Conservation (phyloP, 108 stramenopile genomes). For the Nannochloropsis oceanica region DNA sequence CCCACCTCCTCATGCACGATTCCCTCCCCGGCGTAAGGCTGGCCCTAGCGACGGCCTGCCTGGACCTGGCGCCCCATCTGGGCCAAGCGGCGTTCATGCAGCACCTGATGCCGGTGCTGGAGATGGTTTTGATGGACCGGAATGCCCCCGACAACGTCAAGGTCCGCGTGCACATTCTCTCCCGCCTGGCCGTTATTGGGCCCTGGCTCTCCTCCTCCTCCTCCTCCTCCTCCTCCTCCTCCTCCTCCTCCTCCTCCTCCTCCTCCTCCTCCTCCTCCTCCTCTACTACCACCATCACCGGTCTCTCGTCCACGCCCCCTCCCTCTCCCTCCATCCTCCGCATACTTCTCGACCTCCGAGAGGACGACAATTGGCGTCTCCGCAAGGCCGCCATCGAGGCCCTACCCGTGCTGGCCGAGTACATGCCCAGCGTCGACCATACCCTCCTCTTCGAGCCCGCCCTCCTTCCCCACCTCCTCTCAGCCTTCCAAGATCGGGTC, state of each 20-base stretch:
- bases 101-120: neutral
- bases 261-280: neutral
- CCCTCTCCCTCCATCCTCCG: neutral
- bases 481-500: neutral
- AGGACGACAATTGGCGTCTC: neutral
- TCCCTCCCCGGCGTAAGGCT: neutral
- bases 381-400: neutral
- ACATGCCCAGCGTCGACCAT: neutral
- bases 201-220: neutral
- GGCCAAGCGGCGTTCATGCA: neutral
- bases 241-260: neutral
- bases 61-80: neutral
- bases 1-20: neutral
- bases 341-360: neutral
- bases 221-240: neutral
- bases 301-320: neutral
- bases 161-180: neutral
- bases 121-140: neutral
- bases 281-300: too few relatives aligned
- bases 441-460: neutral
- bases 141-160: neutral
- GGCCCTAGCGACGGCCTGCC: neutral
- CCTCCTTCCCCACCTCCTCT: neutral
- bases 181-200: neutral
- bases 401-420: neutral